phyloP scores from a whole-genome alignment of 106 monocot species.

The Dendrobium huoshanense region DNA sequence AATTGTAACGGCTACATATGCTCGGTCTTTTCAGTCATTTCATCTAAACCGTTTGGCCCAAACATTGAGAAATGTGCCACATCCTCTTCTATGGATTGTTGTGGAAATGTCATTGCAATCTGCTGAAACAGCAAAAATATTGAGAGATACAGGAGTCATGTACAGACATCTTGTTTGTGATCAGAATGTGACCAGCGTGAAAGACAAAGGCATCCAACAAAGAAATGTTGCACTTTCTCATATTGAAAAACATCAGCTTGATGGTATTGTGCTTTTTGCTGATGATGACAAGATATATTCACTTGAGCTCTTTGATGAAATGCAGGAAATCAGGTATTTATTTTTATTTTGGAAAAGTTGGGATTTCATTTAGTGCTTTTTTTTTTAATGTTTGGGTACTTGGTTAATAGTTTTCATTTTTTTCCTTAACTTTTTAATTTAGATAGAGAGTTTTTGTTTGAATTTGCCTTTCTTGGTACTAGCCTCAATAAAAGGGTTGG shows the following conservation, averaged over 20 bases:
- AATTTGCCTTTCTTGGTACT: not conserved
- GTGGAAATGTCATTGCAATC: constrained; percentile 60
- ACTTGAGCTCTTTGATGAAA: constrained; percentile 55
- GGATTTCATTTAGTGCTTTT: not conserved
- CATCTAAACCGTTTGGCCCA: constrained; percentile 58
- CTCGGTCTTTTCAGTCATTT: constrained; percentile 58
- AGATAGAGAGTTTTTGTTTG: not conserved
- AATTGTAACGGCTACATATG: constrained; percentile 60
- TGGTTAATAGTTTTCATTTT: not conserved
- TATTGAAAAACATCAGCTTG: constrained; percentile 68
- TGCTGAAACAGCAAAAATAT: constrained; percentile 44
- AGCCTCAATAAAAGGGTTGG: not conserved
- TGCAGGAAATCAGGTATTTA: constrained; percentile 63
- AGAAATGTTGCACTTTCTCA: constrained; percentile 71
- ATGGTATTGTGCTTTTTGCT: constrained; percentile 75
- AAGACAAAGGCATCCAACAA: constrained; percentile 33
- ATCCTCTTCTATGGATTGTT: constrained; percentile 75
- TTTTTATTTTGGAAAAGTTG: not conserved
- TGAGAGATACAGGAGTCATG: constrained; percentile 63
- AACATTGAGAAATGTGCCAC: constrained; percentile 41
- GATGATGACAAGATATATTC: constrained; percentile 66
- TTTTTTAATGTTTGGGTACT: not conserved
- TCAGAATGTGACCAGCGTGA: constrained; percentile 32
- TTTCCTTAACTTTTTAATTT: not conserved
- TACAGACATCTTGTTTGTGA: constrained; percentile 69